Evolutionary conservation across 306 rosid species (phyloP).

Genomic region (Cyclanthera cordifolia): DNA sequence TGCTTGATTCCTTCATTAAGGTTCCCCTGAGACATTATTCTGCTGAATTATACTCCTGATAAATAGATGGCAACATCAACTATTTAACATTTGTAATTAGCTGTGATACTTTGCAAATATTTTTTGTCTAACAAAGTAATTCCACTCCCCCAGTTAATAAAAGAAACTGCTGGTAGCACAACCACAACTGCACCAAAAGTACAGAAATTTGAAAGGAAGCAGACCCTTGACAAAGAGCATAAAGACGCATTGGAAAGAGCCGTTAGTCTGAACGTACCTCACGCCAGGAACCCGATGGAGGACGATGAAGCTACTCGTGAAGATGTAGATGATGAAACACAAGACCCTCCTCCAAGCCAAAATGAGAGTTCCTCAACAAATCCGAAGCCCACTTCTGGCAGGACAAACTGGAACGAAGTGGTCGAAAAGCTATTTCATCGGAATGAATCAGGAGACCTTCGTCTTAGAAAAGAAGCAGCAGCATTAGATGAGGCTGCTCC

Average conservation of each 20-base stretch:
- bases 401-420: slow-evolving; percentile 69
- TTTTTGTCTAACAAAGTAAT: not conserved
- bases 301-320: slow-evolving; percentile 16
- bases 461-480: slow-evolving; percentile 11
- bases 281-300: slow-evolving; percentile 33
- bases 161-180: slow-evolving; percentile 24
- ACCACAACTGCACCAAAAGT: slow-evolving; percentile 32
- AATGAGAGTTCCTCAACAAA: slow-evolving; percentile 12
- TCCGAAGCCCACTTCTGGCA: slow-evolving; percentile 28
- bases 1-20: not conserved
- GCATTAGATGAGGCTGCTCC: not conserved
- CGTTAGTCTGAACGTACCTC: slow-evolving; percentile 58
- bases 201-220: slow-evolving; percentile 37
- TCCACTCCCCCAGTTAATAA: slow-evolving; percentile 27
- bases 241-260: slow-evolving; percentile 59
- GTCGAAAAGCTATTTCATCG: slow-evolving; percentile 51
- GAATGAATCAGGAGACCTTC: slow-evolving; percentile 22
- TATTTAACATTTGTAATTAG: not conserved
- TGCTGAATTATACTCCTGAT: not conserved
- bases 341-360: slow-evolving; percentile 22
- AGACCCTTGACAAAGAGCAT: slow-evolving; percentile 49
- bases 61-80: not conserved
- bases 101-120: not conserved
- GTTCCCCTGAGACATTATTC: not conserved
- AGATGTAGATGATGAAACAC: slow-evolving; percentile 15